Conservation (phyloP, 2,329 filamentous ascomycete genomes). For the Cladosporium halotolerans region DNA sequence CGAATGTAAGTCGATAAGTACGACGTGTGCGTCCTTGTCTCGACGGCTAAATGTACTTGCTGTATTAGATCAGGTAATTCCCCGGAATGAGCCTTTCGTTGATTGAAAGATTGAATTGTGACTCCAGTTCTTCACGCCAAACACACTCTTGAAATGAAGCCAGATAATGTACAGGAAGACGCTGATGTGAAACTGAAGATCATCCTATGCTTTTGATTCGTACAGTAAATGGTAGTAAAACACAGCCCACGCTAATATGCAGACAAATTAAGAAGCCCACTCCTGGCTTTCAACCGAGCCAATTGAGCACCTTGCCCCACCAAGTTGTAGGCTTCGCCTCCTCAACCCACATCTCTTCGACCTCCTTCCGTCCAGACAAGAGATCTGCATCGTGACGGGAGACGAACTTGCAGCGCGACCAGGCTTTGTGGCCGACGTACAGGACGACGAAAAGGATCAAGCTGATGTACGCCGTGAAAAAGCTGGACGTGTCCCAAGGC, state of each 20-base stretch:
- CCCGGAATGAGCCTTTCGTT: too few species aligned
- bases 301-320: conserved; percentile 27
- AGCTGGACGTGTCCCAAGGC: conserved; percentile 62
- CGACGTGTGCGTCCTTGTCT: too few species aligned
- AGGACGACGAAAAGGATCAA: conserved; percentile 64
- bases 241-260: not conserved
- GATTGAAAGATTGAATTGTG: too few species aligned
- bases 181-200: not conserved
- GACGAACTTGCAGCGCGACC: conserved; percentile 41
- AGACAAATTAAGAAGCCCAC: not conserved
- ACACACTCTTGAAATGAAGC: too few species aligned
- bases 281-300: not conserved
- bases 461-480: conserved; percentile 69
- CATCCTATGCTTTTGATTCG: not conserved
- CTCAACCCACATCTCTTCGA: conserved; percentile 31
- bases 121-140: too few species aligned
- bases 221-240: not conserved
- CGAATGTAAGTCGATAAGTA: too few species aligned
- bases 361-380: conserved; percentile 34
- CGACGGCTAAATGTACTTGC: too few species aligned
- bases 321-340: conserved; percentile 26
- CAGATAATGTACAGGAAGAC: not conserved
- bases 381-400: conserved; percentile 38
- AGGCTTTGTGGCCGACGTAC: conserved; percentile 65
- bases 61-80: too few species aligned